Base-by-base conservation (phyloP, 176 grass and related monocot species). In the Aechmea fasciata region DNA sequence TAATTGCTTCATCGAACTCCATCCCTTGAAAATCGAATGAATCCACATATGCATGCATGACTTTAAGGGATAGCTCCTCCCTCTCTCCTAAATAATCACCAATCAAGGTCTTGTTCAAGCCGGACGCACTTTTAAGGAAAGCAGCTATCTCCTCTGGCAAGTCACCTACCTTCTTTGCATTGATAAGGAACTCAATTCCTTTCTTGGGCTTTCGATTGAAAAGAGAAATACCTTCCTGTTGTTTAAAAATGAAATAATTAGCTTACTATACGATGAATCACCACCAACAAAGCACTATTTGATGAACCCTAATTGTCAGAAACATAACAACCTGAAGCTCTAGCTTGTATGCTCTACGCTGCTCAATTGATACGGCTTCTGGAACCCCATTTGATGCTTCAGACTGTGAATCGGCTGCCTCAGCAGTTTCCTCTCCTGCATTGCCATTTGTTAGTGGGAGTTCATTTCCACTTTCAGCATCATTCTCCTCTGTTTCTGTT, bases 21-120 rank as follows among this genome's bases (percentile, higher is more conserved):
- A 88, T 82, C 47, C 80, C 78, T 88, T 99, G 87, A 78, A 99
- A 90, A 64, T 94, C 87, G 83, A 94, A 99, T 57, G 95, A 87
- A 81, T 99, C 90, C 62, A 99, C 95, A 86, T 88, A 99, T 57
- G 90, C 84, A 85, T 99, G 95, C 95, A 99, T 99, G 51, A 99
- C 84, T 87, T 93, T 93, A 65, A 99, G 82, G 1, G 90, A 82
- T 55, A 93, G 80, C 61, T 93, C 90, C 75, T 99, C 95, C 75
- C 95, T 93, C 81, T 93, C 90, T 67, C 95, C 95, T 67, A 99
- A 85, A 90, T 99, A 99, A 79, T 99, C 90, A 63, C 95, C 95
- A 62, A 90, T 80, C 82, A 99, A 81, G 70, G 89, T 93, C 86
- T 99, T 99, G 74, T 99, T 85, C 84, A 99, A 85, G 69, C 84